Conservation (phyloP, 495 filamentous ascomycete genomes). For the Talaromyces nanjingensis region DNA sequence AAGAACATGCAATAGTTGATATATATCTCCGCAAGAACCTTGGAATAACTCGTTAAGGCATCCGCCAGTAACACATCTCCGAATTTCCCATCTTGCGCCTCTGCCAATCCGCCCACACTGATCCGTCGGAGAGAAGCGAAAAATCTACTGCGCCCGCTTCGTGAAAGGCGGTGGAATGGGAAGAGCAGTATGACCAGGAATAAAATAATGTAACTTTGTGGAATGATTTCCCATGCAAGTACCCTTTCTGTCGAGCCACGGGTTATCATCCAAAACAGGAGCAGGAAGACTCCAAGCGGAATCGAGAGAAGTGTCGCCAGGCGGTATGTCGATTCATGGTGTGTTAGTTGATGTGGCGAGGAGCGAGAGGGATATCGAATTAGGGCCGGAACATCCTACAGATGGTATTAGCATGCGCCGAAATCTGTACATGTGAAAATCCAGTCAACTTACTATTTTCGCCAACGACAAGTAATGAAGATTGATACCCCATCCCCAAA, state of each 20-base stretch:
- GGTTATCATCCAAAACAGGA: conserved; percentile 77
- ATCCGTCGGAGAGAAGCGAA: conserved; percentile 66
- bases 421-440: conserved; percentile 2
- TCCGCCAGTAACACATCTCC: conserved; percentile 93
- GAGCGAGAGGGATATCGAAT: conserved; percentile 70
- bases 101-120: conserved; percentile 70
- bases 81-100: conserved; percentile 78
- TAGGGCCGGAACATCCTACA: conserved; percentile 66
- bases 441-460: conserved; percentile 54
- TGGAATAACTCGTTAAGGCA: conserved; percentile 89
- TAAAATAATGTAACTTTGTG: conserved; percentile 68
- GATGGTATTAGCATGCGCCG: not conserved
- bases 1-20: conserved; percentile 89
- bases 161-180: conserved; percentile 63
- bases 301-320: conserved; percentile 68
- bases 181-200: conserved; percentile 63
- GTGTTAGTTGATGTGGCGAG: conserved; percentile 56
- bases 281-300: conserved; percentile 59
- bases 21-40: conserved; percentile 83
- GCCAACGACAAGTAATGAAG: conserved; percentile 69
- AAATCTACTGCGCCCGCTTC: conserved; percentile 67
- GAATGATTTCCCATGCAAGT: conserved; percentile 68
- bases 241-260: conserved; percentile 60
- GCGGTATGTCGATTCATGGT: conserved; percentile 76
- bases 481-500: conserved; percentile 89